Evolutionary conservation across 306 rosid genomes (phyloP), one percentile per base, ranked within the genome.

Genomic region (Clitoria ternatea): DNA sequence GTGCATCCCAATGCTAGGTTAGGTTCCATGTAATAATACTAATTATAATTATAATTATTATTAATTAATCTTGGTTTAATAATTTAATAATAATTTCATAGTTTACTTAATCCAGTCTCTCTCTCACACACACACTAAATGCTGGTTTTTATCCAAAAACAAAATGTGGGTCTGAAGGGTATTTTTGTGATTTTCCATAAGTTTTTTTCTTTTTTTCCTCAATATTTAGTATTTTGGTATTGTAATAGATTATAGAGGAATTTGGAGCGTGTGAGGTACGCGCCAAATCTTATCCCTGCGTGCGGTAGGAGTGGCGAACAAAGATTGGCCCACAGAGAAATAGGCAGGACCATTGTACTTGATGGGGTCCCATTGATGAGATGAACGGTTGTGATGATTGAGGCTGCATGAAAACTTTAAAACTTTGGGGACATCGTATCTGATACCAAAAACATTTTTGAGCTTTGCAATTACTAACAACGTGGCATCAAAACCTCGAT

Each of bases 281-380:
- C 70, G 23, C 26, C 4, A 13, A 5, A 59, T 76, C 55, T 5
- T 26, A 36, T 2, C 33, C 35, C 49, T 60, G 66, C 74, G 69
- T 66, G 68, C 42, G 57, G 39, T 15, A 17, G 66, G 61, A 53
- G 53, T 53, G 69, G 77, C 82, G 61, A 78, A 78, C 74, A 62
- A 62, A 17, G 17, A 29, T 0, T 43, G 69, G 78, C 73, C 82
- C 82, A 55, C 69, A 20, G 43, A 35, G 12, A 55, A 36, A 62
- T 12, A 6, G 70, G 75, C 26, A 72, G 78, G 73, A 44, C 69
- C 73, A 72, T 26, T 65, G 56, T 72, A 56, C 69, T 62, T 78
- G 56, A 56, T 44, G 5, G 72, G 78, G 72, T 22, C 73, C 77
- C 77, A 54, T 35, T 33, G 20, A 55, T 30, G 52, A 30, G 35